These are phyloP conservation scores for Colletotrichum lupini DNA, from an alignment of 2,329 filamentous ascomycete genomes.

Conservation along the genomic window DNA sequence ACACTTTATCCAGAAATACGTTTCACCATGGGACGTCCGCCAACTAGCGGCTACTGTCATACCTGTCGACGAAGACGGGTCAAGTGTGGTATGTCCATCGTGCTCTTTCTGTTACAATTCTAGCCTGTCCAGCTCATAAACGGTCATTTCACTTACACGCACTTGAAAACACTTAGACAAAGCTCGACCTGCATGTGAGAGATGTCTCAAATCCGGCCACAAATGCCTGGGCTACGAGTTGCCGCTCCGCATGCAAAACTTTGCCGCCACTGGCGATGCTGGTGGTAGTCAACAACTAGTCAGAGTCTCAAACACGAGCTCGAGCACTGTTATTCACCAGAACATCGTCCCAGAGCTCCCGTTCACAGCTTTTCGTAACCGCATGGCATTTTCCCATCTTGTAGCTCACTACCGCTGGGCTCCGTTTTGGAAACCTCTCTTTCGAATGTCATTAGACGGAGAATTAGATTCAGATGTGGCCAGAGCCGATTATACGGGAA, in stretches of 20 bases:
- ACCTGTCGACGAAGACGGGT: constrained; percentile 23
- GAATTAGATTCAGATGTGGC: neutral
- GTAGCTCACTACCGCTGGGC: constrained; percentile 21
- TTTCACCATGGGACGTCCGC: constrained; percentile 11
- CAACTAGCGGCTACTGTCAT: constrained; percentile 24
- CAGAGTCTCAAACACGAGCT: neutral
- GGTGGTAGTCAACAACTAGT: neutral
- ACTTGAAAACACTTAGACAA: neutral
- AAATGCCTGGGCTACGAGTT: constrained; percentile 16
- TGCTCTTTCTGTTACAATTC: neutral
- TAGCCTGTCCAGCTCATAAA: neutral
- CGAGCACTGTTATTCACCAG: neutral
- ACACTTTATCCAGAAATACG: neutral
- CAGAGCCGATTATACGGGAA: constrained; percentile 4
- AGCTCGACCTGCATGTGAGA: constrained; percentile 1
- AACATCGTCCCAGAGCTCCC: neutral
- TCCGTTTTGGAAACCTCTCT: constrained; percentile 21
- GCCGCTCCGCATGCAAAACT: constrained; percentile 23
- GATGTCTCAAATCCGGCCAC: constrained; percentile 26
- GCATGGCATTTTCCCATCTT: constrained; percentile 20
- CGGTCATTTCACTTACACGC: neutral
- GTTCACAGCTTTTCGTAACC: constrained; percentile 19
- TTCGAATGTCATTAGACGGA: neutral
- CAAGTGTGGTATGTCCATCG: constrained; percentile 9
- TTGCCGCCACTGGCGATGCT: neutral